A percentile compares a stretch with the other conserved stretches of the same genome.
Evolutionary conservation across 192 early-diverging fungal genomes (phyloP).

Genomic region (Umbelopsis ramanniana): DNA sequence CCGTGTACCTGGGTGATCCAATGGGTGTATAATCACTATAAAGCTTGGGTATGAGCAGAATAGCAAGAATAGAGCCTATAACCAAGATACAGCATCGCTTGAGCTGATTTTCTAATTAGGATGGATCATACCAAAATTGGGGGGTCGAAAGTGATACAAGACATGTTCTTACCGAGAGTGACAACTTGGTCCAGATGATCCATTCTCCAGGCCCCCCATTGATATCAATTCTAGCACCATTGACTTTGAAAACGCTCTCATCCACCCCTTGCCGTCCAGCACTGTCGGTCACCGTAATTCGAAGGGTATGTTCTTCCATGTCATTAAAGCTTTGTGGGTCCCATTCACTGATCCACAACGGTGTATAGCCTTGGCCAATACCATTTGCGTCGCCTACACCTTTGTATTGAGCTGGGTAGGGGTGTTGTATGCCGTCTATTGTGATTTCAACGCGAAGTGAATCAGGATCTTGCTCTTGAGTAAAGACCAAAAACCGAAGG

Average conservation of each 20-base stretch:
- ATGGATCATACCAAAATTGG: conserved; percentile 28
- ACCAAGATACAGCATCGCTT: conserved; percentile 27
- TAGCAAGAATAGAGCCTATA: conserved; percentile 11
- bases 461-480: conserved; percentile 44
- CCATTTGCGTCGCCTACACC: conserved; percentile 46
- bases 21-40: conserved; percentile 23
- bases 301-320: conserved; percentile 61
- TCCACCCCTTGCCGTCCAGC: conserved; percentile 52
- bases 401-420: conserved; percentile 48
- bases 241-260: conserved; percentile 67
- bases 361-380: conserved; percentile 49
- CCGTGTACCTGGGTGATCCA: not conserved
- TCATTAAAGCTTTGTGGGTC: conserved; percentile 71
- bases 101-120: conserved; percentile 6
- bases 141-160: conserved; percentile 13
- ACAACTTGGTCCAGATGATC: conserved; percentile 68
- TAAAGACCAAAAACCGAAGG: conserved; percentile 81
- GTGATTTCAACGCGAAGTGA: conserved; percentile 47
- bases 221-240: conserved; percentile 60
- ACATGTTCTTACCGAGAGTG: conserved; percentile 52
- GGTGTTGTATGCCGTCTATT: conserved; percentile 57
- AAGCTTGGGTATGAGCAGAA: conserved; percentile 25
- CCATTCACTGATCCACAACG: conserved; percentile 79
- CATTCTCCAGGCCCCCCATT: conserved; percentile 73
- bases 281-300: conserved; percentile 64